These are phyloP conservation scores for Podaxis carcinomalis DNA, from an alignment of 768 basidiomycete species.

Conservation along the genomic window DNA sequence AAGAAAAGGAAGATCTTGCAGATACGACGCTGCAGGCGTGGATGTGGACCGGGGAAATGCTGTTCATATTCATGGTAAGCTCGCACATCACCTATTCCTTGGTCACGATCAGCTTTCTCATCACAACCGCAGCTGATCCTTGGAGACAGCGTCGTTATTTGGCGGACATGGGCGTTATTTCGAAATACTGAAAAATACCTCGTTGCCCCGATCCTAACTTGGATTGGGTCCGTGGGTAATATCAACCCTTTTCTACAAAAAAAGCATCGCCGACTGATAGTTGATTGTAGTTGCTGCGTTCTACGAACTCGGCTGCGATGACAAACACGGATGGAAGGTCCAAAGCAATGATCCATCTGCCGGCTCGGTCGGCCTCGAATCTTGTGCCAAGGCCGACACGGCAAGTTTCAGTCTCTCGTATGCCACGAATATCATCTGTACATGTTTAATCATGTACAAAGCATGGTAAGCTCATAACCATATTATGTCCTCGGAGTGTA, in stretches of 20 bases:
- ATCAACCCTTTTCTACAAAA: not conserved
- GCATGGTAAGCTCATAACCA: conserved; percentile 18
- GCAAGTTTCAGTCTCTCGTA: conserved; percentile 26
- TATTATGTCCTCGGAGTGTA: not conserved
- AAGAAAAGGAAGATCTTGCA: conserved; percentile 18
- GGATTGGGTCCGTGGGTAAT: conserved; percentile 23
- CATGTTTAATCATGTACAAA: conserved; percentile 22
- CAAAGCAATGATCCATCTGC: conserved; percentile 20
- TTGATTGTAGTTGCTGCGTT: conserved; percentile 20
- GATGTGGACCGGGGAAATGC: conserved; percentile 26
- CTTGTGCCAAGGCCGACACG: conserved; percentile 23
- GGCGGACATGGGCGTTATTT: conserved; percentile 25
- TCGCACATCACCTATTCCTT: not conserved
- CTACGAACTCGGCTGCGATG: conserved; percentile 26
- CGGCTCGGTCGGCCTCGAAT: conserved; percentile 19
- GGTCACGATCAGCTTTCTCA: not conserved
- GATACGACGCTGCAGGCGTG: conserved; percentile 19
- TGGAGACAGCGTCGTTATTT: conserved; percentile 27
- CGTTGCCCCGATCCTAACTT: conserved; percentile 19
- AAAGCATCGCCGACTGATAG: not conserved
- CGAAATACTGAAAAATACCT: conserved; percentile 15
- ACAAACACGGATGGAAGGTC: conserved; percentile 22
- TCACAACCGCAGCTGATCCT: conserved; percentile 18
- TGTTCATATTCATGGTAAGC: conserved; percentile 26
- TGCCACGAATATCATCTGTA: conserved; percentile 26